Evolutionary conservation across 2,329 filamentous ascomycete genomes (phyloP).

Genomic region (Knoxdaviesia capensis): DNA sequence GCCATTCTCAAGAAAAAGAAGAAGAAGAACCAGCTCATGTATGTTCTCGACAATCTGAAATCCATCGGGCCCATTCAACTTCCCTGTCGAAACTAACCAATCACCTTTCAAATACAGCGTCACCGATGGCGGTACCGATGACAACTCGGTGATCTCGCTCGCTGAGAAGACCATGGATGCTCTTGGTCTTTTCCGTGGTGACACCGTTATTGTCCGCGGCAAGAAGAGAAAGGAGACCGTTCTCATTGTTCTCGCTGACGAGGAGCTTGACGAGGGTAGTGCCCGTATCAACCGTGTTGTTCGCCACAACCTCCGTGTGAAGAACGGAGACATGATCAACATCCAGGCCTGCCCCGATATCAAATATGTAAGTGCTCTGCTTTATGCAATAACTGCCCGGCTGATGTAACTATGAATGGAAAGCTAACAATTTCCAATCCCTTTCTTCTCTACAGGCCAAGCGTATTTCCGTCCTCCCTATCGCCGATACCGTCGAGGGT

Average conservation of each 20-base stretch:
- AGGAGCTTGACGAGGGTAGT: conserved; percentile 93
- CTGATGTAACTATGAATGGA: neutral
- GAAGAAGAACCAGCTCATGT: conserved; percentile 99
- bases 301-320: conserved; percentile 92
- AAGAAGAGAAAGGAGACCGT: conserved; percentile 99
- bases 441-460: conserved; percentile 49
- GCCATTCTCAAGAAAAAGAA: conserved; percentile 99
- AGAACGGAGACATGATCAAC: conserved; percentile 95
- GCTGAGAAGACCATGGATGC: conserved; percentile 99
- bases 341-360: conserved; percentile 97
- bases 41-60: conserved; percentile 16
- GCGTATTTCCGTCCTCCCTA: conserved; percentile 93
- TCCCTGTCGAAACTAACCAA: neutral
- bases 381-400: neutral
- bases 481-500: conserved; percentile 94
- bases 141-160: conserved; percentile 97
- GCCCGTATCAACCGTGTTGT: conserved; percentile 97
- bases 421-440: neutral
- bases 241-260: conserved; percentile 89
- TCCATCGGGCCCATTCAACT: no score
- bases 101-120: conserved; percentile 37
- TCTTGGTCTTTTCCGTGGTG: conserved; percentile 93
- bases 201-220: conserved; percentile 93
- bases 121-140: conserved; percentile 95
- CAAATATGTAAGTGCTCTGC: conserved; percentile 71